These are phyloP conservation scores for Hyphopichia fennica DNA, from an alignment of 1,139 yeast genomes.

Conservation along the genomic window DNA sequence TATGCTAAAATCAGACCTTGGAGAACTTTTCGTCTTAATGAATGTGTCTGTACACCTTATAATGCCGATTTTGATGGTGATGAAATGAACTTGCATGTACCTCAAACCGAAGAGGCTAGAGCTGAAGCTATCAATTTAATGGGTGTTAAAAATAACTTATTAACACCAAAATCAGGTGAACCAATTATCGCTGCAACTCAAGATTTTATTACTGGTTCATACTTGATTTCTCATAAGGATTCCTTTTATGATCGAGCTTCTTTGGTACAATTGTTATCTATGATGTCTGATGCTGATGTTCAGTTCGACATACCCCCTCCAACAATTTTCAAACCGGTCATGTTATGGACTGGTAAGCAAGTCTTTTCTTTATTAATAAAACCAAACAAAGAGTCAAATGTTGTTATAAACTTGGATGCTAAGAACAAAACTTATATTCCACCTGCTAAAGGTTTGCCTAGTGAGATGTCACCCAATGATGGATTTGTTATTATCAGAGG, in stretches of 20 bases:
- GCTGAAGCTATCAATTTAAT: conserved; percentile 96
- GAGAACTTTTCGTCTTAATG: conserved; percentile 96
- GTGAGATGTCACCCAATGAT: conserved; percentile 97
- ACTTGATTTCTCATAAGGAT: conserved; percentile 88
- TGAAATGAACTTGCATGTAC: conserved; percentile 98
- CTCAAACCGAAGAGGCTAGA: conserved; percentile 98
- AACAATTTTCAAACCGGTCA: conserved; percentile 82
- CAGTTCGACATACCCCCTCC: conserved; percentile 97
- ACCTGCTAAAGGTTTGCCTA: conserved; percentile 62
- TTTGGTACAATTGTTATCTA: conserved; percentile 76
- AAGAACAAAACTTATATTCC: conserved; percentile 89
- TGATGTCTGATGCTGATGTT: conserved; percentile 92
- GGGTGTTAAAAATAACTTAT: conserved; percentile 95
- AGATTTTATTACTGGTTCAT: conserved; percentile 97
- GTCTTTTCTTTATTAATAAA: conserved; percentile 82
- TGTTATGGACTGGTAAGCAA: conserved; percentile 97
- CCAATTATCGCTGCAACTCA: conserved; percentile 99
- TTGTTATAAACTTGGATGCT: conserved; percentile 88
- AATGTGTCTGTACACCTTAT: conserved; percentile 99
- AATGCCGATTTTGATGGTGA: conserved; percentile 99
- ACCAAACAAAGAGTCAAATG: conserved; percentile 76
- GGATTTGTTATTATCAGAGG: conserved; percentile 91
- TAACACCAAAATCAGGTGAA: conserved; percentile 97
- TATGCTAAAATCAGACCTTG: conserved; percentile 96
- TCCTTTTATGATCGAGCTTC: conserved; percentile 88